A percentile compares a stretch with the other conserved stretches of the same genome.
phyloP scores from a whole-genome alignment of 2,329 filamentous ascomycete species.

The Botrytis porri region DNA sequence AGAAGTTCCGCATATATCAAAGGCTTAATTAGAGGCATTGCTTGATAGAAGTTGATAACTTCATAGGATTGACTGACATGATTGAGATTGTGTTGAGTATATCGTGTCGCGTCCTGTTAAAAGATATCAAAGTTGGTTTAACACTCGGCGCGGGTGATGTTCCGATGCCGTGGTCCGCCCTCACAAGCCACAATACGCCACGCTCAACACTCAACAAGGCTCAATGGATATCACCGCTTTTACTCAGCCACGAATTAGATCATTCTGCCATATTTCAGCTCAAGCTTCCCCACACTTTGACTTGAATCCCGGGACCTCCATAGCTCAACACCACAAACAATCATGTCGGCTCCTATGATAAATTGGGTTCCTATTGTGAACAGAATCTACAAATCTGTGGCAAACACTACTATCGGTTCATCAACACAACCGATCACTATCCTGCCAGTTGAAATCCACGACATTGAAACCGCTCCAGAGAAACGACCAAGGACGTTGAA shows the following conservation, averaged over 20 bases:
- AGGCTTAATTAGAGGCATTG: conserved; percentile 19
- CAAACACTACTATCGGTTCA: conserved; percentile 34
- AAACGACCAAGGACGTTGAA: conserved; percentile 81
- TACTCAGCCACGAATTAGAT: not conserved
- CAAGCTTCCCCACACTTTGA: conserved; percentile 9
- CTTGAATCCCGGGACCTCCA: not conserved
- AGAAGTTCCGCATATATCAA: conserved; percentile 63
- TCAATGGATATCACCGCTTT: not conserved
- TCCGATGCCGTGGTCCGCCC: not conserved
- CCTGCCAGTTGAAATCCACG: conserved; percentile 68
- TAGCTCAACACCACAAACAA: conserved; percentile 17
- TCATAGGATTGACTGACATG: not conserved
- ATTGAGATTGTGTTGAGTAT: not conserved
- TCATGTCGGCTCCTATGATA: conserved; percentile 43
- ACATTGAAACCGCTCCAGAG: conserved; percentile 76
- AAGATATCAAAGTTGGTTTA: not conserved
- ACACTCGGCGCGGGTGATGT: not conserved
- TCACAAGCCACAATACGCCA: not conserved
- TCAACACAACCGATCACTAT: conserved; percentile 50
- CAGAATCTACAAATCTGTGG: conserved; percentile 39
- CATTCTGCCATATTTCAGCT: not conserved
- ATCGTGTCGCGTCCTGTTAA: not conserved
- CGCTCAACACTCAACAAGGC: not conserved
- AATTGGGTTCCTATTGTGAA: conserved; percentile 45
- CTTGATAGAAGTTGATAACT: not conserved